phyloP scores from a whole-genome alignment of 2,329 filamentous ascomycete genomes.

The Trichoderma aggressivum region DNA sequence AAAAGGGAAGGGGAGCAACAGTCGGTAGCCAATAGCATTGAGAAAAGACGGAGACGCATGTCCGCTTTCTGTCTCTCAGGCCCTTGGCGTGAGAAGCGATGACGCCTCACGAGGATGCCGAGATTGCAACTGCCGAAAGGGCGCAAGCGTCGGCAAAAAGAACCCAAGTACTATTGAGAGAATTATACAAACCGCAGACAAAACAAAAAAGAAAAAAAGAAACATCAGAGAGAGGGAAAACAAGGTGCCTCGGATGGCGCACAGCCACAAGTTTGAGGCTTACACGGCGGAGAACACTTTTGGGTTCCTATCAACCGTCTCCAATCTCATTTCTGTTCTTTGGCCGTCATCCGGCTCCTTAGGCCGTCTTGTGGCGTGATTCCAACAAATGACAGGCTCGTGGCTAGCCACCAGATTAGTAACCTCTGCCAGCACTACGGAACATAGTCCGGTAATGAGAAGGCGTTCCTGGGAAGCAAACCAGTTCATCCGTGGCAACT shows the following conservation, averaged over 20 bases:
- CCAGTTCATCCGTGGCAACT: neutral
- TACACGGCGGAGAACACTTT: neutral
- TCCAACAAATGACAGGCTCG: neutral
- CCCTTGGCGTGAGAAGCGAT: neutral
- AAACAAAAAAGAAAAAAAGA: neutral
- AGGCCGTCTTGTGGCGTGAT: neutral
- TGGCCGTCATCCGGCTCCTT: neutral
- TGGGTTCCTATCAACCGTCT: neutral
- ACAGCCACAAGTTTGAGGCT: neutral
- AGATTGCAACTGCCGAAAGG: conserved; percentile 4
- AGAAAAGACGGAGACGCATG: neutral
- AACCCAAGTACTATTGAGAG: neutral
- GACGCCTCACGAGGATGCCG: neutral
- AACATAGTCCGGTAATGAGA: neutral
- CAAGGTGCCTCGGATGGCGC: neutral
- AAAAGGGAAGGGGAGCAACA: neutral
- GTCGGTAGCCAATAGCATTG: neutral
- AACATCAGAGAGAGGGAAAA: neutral
- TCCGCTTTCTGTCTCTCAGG: neutral
- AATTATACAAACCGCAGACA: no score
- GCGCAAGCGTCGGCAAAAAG: neutral
- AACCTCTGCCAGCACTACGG: neutral
- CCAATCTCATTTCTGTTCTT: neutral
- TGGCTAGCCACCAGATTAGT: neutral
- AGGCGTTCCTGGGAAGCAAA: neutral